A percentile compares a stretch with the other conserved stretches of the same genome.
Evolutionary conservation across 73 alveolate species (phyloP).

Genomic region (Durusdinium trenchii): DNA sequence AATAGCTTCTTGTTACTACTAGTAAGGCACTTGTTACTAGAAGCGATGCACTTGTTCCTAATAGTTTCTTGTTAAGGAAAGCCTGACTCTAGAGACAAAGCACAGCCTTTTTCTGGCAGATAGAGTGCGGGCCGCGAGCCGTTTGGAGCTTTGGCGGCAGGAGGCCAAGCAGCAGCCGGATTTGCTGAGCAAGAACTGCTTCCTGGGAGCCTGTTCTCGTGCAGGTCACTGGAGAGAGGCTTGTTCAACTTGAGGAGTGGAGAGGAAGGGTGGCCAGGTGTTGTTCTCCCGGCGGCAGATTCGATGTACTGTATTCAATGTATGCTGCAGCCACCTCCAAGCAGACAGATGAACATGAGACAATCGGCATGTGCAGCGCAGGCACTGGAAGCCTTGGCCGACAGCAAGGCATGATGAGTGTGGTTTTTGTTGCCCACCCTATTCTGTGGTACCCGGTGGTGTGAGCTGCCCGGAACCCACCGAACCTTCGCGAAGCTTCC

Average conservation of each 20-base stretch:
- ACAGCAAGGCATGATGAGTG: not conserved
- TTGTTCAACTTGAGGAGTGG: not conserved
- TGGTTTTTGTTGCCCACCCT: too few relatives aligned
- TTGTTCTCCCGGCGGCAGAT: not conserved
- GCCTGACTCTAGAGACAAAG: too few relatives aligned
- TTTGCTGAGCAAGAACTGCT: conserved; percentile 22
- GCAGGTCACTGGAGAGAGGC: not conserved
- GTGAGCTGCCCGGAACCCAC: too few relatives aligned
- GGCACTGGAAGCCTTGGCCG: not conserved
- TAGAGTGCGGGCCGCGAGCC: too few relatives aligned
- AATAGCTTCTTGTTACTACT: too few relatives aligned
- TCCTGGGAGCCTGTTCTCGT: conserved; percentile 15
- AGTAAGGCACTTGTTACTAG: too few relatives aligned
- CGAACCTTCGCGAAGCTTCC: too few relatives aligned
- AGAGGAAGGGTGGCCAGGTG: not conserved
- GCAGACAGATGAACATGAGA: not conserved
- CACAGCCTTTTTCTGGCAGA: too few relatives aligned
- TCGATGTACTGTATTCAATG: not conserved
- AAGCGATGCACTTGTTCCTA: too few relatives aligned
- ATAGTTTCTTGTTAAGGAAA: too few relatives aligned
- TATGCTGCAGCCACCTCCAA: not conserved
- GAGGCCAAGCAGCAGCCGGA: not conserved
- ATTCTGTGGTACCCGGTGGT: too few relatives aligned
- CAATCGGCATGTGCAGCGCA: not conserved
- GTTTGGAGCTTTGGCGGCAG: not conserved